Base-by-base conservation (phyloP, 2,329 filamentous ascomycete genomes). In the Alternaria rosae region DNA sequence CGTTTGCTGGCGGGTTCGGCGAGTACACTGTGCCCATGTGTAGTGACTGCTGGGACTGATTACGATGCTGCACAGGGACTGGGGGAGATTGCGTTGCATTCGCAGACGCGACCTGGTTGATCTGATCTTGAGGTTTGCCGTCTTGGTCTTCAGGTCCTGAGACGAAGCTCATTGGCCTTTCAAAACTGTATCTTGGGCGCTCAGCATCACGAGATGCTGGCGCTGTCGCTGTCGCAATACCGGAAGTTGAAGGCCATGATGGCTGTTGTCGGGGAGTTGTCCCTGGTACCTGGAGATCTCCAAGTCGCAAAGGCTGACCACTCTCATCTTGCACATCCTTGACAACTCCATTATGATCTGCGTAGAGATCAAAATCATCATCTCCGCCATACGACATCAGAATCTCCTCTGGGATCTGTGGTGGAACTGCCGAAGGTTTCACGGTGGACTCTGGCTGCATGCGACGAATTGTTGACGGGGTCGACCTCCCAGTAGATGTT, bases 121-220 rank as follows among this genome's bases (percentile, higher is more conserved):
- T 77, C 56, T 78, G 73, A 47, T 79, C 77, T 41, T 78, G 76
- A 13, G 75, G 75, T 23, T 70, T 69, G 25, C 76, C 77, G 57
- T 76, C 71, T 17, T 71, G 67, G 62, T 79, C 77, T 21, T 72
- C 70, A 53, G 73, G 70, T 12, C 74, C 73, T 42, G 72, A 77
- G 25, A 78, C 60, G 52, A 79, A 79, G 62, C 77, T 79, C 77
- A 79, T 79, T 6, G 76, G 77, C 20, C 77, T 68, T 26, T 77
- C 77, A 12, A 66, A 66, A 56, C 76, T 78, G 50, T 72, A 75
- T 50, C 73, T 70, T 35, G 67, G 61, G 12, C 48, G 32, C 5
- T 69, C 69, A 8, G 68, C 72, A 30, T 75, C 70, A n/a, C 61
- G 64, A 12, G 64, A 42, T 35, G 66, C 63, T 44, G 65, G 48